Evolutionary conservation across 805 yeast genomes (phyloP).

Genomic region (Suhomyces pyralidae): DNA sequence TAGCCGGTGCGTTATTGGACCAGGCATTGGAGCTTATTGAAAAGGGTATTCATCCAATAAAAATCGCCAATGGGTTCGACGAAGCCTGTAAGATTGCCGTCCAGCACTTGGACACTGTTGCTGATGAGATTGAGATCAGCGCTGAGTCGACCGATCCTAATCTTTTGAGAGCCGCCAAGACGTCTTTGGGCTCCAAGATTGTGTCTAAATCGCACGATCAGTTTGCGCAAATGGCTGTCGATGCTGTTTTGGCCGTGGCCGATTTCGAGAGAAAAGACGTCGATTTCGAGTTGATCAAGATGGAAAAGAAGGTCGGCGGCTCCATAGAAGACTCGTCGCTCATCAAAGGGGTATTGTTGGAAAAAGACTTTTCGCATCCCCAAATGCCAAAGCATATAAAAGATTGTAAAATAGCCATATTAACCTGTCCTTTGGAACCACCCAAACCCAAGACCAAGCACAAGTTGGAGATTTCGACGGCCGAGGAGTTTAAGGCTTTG

Average conservation of each 20-base stretch:
- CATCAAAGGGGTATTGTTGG: slow-evolving; percentile 88
- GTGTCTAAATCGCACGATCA: slow-evolving; percentile 91
- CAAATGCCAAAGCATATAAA: slow-evolving; percentile 86
- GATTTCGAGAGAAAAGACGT: slow-evolving; percentile 92
- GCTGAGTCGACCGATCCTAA: slow-evolving; percentile 50
- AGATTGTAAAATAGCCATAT: slow-evolving; percentile 86
- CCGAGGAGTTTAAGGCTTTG: slow-evolving; percentile 86
- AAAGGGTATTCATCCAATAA: slow-evolving; percentile 95
- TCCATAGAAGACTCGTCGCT: slow-evolving; percentile 79
- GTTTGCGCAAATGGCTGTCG: slow-evolving; percentile 96
- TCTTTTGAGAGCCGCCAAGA: slow-evolving; percentile 86
- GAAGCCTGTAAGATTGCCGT: slow-evolving; percentile 94
- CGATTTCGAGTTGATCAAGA: slow-evolving; percentile 92
- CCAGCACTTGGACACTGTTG: slow-evolving; percentile 65
- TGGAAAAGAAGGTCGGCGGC: slow-evolving; percentile 96
- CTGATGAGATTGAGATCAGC: slow-evolving; percentile 60
- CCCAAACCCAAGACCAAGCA: slow-evolving; percentile 99
- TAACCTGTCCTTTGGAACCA: slow-evolving; percentile 99
- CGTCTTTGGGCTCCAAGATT: slow-evolving; percentile 92
- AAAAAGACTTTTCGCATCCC: slow-evolving; percentile 96
- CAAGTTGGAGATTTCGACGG: slow-evolving; percentile 88
- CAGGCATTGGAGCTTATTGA: slow-evolving; percentile 93
- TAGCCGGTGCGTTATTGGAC: slow-evolving; percentile 91
- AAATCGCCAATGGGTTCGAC: slow-evolving; percentile 95
- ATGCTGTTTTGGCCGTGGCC: slow-evolving; percentile 88